Evolutionary conservation across 129 eudicot species (phyloP).

Genomic region (Centrapalus pauciflorus): DNA sequence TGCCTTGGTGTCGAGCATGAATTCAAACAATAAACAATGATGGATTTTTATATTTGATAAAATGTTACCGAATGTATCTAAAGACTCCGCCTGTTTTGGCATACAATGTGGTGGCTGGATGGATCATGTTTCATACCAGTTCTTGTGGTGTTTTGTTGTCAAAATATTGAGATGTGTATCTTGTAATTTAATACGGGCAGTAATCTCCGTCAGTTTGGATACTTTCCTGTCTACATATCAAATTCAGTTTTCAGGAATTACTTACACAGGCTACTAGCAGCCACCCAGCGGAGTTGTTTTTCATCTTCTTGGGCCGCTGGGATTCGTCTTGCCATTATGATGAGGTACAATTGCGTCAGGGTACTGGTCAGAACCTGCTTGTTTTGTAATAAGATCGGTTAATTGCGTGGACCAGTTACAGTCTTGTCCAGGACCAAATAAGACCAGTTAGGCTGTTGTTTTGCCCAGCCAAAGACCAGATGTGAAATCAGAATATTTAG

Average conservation of each 20-base stretch:
- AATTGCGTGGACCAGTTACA: no score
- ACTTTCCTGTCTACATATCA: background rate
- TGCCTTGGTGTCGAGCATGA: slow-evolving; percentile 10
- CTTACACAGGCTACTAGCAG: no score
- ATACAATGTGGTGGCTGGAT: background rate
- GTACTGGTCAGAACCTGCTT: no score
- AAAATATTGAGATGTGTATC: slow-evolving; percentile 1
- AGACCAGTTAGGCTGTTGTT: no score
- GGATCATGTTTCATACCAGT: background rate
- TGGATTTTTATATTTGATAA: background rate
- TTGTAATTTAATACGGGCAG: slow-evolving; percentile 2
- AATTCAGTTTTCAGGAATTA: background rate
- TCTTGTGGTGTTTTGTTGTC: slow-evolving; percentile 1
- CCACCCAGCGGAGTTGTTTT: no score
- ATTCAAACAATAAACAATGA: slow-evolving; percentile 13
- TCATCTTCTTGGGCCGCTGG: no score
- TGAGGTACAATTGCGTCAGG: no score
- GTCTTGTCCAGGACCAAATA: no score
- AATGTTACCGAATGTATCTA: slow-evolving; percentile 12
- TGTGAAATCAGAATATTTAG: no score
- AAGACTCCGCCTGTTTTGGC: slow-evolving; percentile 19
- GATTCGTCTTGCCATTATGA: no score
- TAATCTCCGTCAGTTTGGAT: background rate
- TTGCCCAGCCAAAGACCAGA: no score
- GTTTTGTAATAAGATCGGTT: no score